Conservation (phyloP, 805 yeast species). For the Saturnispora bothae region DNA sequence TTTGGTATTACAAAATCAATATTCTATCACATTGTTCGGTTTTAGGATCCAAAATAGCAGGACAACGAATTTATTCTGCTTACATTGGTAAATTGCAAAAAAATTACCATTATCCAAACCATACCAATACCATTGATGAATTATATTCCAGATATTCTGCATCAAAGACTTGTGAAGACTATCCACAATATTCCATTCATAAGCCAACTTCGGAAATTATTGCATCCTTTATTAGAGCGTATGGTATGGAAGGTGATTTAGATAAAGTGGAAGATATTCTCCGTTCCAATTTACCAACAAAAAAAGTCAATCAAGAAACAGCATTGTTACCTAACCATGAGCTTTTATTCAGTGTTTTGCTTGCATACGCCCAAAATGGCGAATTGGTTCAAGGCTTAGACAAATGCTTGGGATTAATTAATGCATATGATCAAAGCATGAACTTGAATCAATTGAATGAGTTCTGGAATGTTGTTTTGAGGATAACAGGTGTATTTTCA, state of each 20-base stretch:
- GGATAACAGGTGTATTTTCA: slow-evolving; percentile 14
- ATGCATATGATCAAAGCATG: slow-evolving; percentile 14
- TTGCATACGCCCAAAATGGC: slow-evolving; percentile 23
- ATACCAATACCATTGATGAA: neutral
- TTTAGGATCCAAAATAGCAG: neutral
- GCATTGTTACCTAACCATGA: slow-evolving; percentile 20
- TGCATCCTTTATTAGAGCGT: slow-evolving; percentile 19
- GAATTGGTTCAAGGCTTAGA: slow-evolving; percentile 22
- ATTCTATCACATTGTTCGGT: neutral
- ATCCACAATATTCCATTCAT: neutral
- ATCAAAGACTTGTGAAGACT: neutral
- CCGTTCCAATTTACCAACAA: slow-evolving; percentile 17
- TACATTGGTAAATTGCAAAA: neutral
- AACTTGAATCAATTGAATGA: neutral
- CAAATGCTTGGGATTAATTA: slow-evolving; percentile 16
- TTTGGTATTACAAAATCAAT: slow-evolving; percentile 14
- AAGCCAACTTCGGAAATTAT: neutral
- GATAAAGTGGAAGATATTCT: slow-evolving; percentile 19
- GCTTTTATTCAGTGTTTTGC: slow-evolving; percentile 20
- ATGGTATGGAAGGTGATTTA: slow-evolving; percentile 22
- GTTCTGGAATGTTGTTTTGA: slow-evolving; percentile 20
- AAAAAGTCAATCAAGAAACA: slow-evolving; percentile 13
- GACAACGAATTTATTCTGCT: neutral
- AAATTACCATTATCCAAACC: slow-evolving; percentile 2
- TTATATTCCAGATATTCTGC: slow-evolving; percentile 1